Evolutionary conservation across 2,329 filamentous ascomycete genomes (phyloP).

Genomic region (Fulvia fulva): DNA sequence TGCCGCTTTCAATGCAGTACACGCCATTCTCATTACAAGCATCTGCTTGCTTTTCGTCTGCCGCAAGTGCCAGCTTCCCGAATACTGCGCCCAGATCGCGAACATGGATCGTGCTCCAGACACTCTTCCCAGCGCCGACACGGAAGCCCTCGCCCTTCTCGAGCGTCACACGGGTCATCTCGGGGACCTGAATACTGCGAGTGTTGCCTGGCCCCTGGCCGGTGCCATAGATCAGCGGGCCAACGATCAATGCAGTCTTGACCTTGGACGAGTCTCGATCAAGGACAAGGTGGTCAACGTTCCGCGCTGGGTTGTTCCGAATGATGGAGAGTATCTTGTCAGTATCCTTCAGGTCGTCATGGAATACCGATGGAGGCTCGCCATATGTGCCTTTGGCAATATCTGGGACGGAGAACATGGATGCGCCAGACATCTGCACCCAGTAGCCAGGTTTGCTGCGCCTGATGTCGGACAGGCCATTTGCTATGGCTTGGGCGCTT

Average conservation of each 20-base stretch:
- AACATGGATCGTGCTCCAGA: slow-evolving; percentile 53
- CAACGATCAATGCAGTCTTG: slow-evolving; percentile 60
- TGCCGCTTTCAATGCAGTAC: slow-evolving; percentile 60
- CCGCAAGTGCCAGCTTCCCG: slow-evolving; percentile 51
- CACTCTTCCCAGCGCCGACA: slow-evolving; percentile 53
- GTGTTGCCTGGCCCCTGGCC: slow-evolving; percentile 51
- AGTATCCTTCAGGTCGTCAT: slow-evolving; percentile 45
- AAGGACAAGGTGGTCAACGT: slow-evolving; percentile 65
- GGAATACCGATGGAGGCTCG: slow-evolving; percentile 43
- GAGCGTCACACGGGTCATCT: slow-evolving; percentile 48
- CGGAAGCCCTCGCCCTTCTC: slow-evolving; percentile 46
- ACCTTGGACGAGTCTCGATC: slow-evolving; percentile 38
- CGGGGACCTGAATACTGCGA: slow-evolving; percentile 54
- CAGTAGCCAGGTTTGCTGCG: slow-evolving; percentile 9
- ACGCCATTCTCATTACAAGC: slow-evolving; percentile 58
- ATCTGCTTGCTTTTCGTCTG: slow-evolving; percentile 36
- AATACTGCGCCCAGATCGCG: slow-evolving; percentile 55
- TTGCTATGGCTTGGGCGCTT: slow-evolving; percentile 3
- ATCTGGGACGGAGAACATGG: slow-evolving; percentile 51
- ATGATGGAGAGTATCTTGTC: slow-evolving; percentile 3
- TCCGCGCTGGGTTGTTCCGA: slow-evolving; percentile 36
- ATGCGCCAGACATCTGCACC: slow-evolving; percentile 54
- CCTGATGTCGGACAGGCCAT: background rate
- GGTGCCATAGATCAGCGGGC: slow-evolving; percentile 58
- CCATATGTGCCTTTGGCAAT: slow-evolving; percentile 43